Evolutionary conservation across 2,329 filamentous ascomycete species (phyloP).

Genomic region (Lachnellula subtilissima): DNA sequence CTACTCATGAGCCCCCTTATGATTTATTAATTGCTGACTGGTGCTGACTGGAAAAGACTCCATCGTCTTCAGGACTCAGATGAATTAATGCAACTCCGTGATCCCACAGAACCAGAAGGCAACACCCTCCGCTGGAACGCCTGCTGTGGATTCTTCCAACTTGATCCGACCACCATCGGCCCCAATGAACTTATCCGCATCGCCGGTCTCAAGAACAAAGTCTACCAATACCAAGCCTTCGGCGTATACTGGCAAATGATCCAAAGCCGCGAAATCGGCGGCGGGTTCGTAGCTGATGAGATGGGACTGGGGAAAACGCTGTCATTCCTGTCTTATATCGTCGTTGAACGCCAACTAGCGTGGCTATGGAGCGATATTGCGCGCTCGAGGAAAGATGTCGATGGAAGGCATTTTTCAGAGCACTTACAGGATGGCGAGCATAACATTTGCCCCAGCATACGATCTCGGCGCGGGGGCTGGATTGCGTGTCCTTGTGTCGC

Average conservation of each 20-base stretch:
- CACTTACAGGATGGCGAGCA: neutral
- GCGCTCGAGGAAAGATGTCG: neutral
- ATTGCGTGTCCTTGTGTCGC: slow-evolving; percentile 19
- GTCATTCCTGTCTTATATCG: slow-evolving; percentile 42
- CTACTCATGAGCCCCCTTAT: neutral
- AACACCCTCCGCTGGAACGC: slow-evolving; percentile 11
- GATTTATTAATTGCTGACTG: neutral
- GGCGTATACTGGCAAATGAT: slow-evolving; percentile 22
- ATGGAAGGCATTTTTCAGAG: neutral
- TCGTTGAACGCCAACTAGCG: slow-evolving; percentile 19
- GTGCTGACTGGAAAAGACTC: neutral
- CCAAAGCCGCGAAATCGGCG: slow-evolving; percentile 47
- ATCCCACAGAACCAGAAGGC: neutral
- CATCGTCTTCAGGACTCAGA: slow-evolving; percentile 7
- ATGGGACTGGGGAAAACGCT: slow-evolving; percentile 55
- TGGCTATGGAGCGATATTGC: slow-evolving; percentile 12
- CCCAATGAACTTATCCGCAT: slow-evolving; percentile 10
- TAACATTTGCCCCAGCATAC: neutral
- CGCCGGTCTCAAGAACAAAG: slow-evolving; percentile 13
- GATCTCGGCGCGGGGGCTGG: slow-evolving; percentile 9
- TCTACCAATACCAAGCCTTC: slow-evolving; percentile 23
- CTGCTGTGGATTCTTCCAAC: slow-evolving; percentile 17
- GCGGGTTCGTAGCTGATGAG: slow-evolving; percentile 52
- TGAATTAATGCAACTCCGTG: slow-evolving; percentile 8
- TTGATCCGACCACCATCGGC: slow-evolving; percentile 7